phyloP scores from a whole-genome alignment of 768 basidiomycete species.

The Ramaria rubella region DNA sequence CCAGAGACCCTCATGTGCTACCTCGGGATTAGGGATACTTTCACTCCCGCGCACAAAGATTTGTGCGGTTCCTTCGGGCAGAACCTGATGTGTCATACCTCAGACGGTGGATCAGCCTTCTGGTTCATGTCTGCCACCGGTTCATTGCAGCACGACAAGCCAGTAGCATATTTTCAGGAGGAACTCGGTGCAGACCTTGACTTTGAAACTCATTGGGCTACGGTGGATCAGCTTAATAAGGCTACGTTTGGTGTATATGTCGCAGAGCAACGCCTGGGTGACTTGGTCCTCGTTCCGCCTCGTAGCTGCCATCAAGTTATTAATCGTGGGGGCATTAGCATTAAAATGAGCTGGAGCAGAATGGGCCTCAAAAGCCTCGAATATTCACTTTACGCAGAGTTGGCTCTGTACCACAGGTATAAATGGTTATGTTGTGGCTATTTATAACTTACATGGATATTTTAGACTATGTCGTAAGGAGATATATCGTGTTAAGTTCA shows the following conservation, averaged over 20 bases:
- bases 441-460: not conserved
- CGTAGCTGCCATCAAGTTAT: slow-evolving; percentile 80
- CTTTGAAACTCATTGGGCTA: slow-evolving; percentile 62
- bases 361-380: slow-evolving; percentile 63
- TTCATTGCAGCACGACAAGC: slow-evolving; percentile 30
- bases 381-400: slow-evolving; percentile 60
- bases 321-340: slow-evolving; percentile 71
- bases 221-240: slow-evolving; percentile 52
- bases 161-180: slow-evolving; percentile 50
- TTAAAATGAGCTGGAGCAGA: slow-evolving; percentile 83
- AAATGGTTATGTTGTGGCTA: not conserved
- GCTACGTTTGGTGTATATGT: slow-evolving; percentile 69
- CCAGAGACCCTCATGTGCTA: slow-evolving; percentile 86
- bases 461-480: slow-evolving; percentile 73
- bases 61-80: slow-evolving; percentile 79
- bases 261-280: slow-evolving; percentile 66
- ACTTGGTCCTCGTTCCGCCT: slow-evolving; percentile 75
- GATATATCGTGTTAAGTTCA: slow-evolving; percentile 67
- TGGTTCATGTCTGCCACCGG: slow-evolving; percentile 81
- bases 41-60: slow-evolving; percentile 81
- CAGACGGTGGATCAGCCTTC: slow-evolving; percentile 62
- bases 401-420: slow-evolving; percentile 76
- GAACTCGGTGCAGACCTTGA: slow-evolving; percentile 55
- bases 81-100: slow-evolving; percentile 81
- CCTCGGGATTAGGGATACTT: slow-evolving; percentile 74